Percentiles rank a stretch among this genome's conserved stretches.
phyloP scores from a whole-genome alignment of 352 stramenopile species.

The Pythium rhizo-oryzae region DNA sequence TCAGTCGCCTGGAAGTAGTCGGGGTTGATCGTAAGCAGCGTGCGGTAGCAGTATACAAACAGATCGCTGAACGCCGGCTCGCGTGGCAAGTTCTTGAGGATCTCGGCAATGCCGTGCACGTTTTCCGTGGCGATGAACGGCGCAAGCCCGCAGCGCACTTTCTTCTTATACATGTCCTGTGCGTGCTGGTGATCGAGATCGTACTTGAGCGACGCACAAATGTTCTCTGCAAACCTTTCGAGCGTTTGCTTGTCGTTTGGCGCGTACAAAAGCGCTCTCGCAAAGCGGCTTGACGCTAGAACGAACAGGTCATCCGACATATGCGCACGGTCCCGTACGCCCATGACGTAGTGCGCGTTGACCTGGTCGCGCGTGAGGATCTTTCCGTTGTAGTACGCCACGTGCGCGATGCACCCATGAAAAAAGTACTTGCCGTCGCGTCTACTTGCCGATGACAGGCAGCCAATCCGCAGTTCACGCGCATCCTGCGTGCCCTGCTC shows the following conservation, averaged over 20 bases:
- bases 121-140: conserved; percentile 70
- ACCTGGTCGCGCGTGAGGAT: conserved; percentile 68
- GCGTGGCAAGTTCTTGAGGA: conserved; percentile 78
- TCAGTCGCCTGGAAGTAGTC: conserved; percentile 64
- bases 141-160: conserved; percentile 62
- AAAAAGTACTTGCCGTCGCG: conserved; percentile 88
- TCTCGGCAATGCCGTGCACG: conserved; percentile 70
- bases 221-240: conserved; percentile 76
- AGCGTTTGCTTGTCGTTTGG: conserved; percentile 69
- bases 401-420: conserved; percentile 77
- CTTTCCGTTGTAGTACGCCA: conserved; percentile 80
- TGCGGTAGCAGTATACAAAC: conserved; percentile 72
- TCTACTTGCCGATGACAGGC: conserved; percentile 55
- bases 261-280: conserved; percentile 53
- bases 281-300: conserved; percentile 71
- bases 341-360: conserved; percentile 76
- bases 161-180: conserved; percentile 79
- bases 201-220: conserved; percentile 82
- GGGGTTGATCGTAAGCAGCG: conserved; percentile 49
- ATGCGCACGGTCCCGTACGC: conserved; percentile 53
- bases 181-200: conserved; percentile 74
- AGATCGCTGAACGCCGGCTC: conserved; percentile 78
- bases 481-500: conserved; percentile 59
- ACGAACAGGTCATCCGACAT: conserved; percentile 82
- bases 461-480: conserved; percentile 75